Base-by-base conservation (phyloP, 495 filamentous ascomycete genomes). In the Gamarada debralockiae region DNA sequence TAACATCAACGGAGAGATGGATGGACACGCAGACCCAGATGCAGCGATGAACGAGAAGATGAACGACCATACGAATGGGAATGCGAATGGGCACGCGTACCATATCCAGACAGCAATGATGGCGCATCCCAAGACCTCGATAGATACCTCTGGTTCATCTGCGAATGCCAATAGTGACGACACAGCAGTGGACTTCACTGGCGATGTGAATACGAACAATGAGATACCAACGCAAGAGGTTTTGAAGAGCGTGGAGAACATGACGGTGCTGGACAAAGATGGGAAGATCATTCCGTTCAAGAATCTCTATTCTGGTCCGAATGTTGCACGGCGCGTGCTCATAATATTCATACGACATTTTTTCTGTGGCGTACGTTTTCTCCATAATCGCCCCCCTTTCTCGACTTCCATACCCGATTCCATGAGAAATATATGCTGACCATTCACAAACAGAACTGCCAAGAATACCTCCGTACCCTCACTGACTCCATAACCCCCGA, bases 341-440 rank as follows among this genome's bases (percentile, higher is more conserved):
- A 65, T 95, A 15, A 81, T 95, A 46, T 96, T 96, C 60, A 77
- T 96, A 40, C 78, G 90, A 20, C 90, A 96, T 68, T 96, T 95
- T 71, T 92, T 88, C 74, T 96, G 90, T 60, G 88, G 90, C 2
- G 88, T 88, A 74, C 70, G 89, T 73, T n/a, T n/a, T n/a, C n/a
- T n/a, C n/a, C n/a, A n/a, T n/a, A n/a, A n/a, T 52, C 4, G 13
- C 20, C 31, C 45, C 13, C 27, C n/a, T n/a, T n/a, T n/a, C n/a
- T 48, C 44, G 8, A n/a, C n/a, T n/a, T n/a, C n/a, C n/a, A n/a
- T n/a, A n/a, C n/a, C n/a, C 37, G 4, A 3, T 15, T 39, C 37
- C 5, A 6, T n/a, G n/a, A n/a, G n/a, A n/a, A n/a, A n/a, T n/a
- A n/a, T n/a, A n/a, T n/a, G n/a, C n/a, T n/a, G n/a, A 43, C 4